Evolutionary conservation across 371 early-diverging fungal species (phyloP).

Genomic region (Circinella minor): DNA sequence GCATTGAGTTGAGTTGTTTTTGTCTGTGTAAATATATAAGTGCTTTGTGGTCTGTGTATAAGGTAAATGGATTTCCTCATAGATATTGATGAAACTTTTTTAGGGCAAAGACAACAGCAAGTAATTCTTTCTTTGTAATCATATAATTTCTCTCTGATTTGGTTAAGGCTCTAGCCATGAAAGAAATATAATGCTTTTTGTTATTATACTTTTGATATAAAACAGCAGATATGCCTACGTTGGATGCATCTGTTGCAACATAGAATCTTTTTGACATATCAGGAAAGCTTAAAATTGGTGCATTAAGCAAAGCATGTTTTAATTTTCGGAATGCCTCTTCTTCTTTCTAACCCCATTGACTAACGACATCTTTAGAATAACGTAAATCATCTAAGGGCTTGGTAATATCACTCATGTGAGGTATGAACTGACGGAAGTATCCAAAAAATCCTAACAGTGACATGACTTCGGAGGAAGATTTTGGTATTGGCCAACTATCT

Average conservation of each 20-base stretch:
- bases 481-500: constrained; percentile 15
- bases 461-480: constrained; percentile 15
- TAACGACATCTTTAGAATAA: background rate
- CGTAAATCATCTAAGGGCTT: constrained; percentile 29
- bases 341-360: constrained; percentile 14
- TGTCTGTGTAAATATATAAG: constrained; percentile 19
- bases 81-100: constrained; percentile 31
- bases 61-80: constrained; percentile 25
- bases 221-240: constrained; percentile 39
- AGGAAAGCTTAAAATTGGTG: constrained; percentile 22
- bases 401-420: constrained; percentile 9
- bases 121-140: constrained; percentile 12
- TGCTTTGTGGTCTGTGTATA: constrained; percentile 28
- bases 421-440: constrained; percentile 30
- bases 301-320: constrained; percentile 2
- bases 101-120: constrained; percentile 21
- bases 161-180: constrained; percentile 1
- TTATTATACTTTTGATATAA: constrained; percentile 23
- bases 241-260: constrained; percentile 48
- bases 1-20: constrained; percentile 14
- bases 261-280: constrained; percentile 32
- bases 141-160: constrained; percentile 24
- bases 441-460: constrained; percentile 26
- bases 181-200: constrained; percentile 9
- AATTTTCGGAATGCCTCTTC: constrained; percentile 12